Evolutionary conservation across 306 rosid species (phyloP), one percentile per base, ranked within the genome.

Genomic region (Casuarina equisetifolia): DNA sequence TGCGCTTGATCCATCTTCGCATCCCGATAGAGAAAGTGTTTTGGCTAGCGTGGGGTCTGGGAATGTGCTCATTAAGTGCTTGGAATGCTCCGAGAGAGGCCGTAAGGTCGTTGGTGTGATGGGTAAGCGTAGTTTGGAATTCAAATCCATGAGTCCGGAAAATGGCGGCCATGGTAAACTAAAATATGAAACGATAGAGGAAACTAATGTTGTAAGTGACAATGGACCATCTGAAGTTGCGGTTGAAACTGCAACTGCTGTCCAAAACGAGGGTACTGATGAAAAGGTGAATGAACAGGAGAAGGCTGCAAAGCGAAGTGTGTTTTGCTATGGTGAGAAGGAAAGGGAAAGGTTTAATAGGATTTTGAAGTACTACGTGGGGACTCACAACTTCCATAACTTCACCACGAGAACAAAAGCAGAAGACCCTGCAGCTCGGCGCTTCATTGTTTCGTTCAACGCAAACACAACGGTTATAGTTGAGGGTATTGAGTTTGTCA

Each of bases 361-460:
- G 48, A 91, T 90, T 72, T 73, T 94, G 88, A 91, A 86, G 32
- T 49, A 62, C 68, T 90, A 87, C 63, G 97, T 82, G 45, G 98
- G 98, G 32, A 89, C 98, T 82, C 97, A 92, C 70, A 94, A 92
- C 79, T 94, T 94, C 89, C 97, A 91, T 57, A 94, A 94, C 86
- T 92, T 94, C 85, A 92, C 98, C 69, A 92, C 98, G 35, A 89
- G 98, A 89, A 94, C 93, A 32, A 90, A 92, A 79, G 93, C 98
- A 0, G 97, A 82, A 78, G 97, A 90, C 77, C 97, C 95, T 1
- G 80, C 98, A 35, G 97, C 97, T 3, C 54, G 4, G 25, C 89
- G 97, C 3, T 94, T 75, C 88, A 94, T 94, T 45, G 51, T 94
- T 86, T 88, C 97, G 20, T 94, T 92, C 59, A 58, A 83, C 2